Percentiles rank a stretch among this genome's conserved stretches.
These are phyloP conservation scores for Coemansia sp. DNA, from an alignment of 192 early-diverging fungal species.

Conservation along the genomic window DNA sequence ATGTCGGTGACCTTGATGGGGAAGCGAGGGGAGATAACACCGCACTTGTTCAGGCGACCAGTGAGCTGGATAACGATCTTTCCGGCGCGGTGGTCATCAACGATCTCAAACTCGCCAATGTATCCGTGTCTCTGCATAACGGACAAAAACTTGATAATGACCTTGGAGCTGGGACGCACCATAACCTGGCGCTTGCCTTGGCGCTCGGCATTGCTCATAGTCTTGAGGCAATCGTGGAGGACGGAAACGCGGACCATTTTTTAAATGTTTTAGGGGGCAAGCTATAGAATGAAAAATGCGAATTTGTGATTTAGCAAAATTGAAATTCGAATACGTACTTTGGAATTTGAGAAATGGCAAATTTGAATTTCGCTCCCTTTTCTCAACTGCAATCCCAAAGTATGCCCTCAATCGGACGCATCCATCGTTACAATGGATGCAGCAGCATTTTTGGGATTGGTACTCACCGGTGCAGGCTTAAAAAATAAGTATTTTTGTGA, in stretches of 20 bases:
- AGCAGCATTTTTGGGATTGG: slow-evolving; percentile 28
- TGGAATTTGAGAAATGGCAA: neutral
- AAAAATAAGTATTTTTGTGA: neutral
- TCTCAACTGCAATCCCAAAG: slow-evolving; percentile 21
- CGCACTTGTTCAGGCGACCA: slow-evolving; percentile 99
- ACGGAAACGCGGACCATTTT: slow-evolving; percentile 98
- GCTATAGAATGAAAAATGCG: neutral
- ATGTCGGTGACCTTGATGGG: slow-evolving; percentile 92
- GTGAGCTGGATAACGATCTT: slow-evolving; percentile 98
- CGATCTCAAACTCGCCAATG: slow-evolving; percentile 98
- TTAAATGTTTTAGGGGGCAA: slow-evolving; percentile 19
- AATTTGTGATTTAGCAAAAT: neutral
- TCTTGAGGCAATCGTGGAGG: slow-evolving; percentile 95
- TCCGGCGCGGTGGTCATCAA: slow-evolving; percentile 96
- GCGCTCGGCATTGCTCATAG: slow-evolving; percentile 98
- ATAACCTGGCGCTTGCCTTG: slow-evolving; percentile 97
- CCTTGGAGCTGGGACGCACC: slow-evolving; percentile 96
- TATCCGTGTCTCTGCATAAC: slow-evolving; percentile 99
- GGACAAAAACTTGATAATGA: slow-evolving; percentile 97
- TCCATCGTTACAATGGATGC: slow-evolving; percentile 4
- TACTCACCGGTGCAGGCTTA: slow-evolving; percentile 13
- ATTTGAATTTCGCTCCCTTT: neutral
- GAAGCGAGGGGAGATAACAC: slow-evolving; percentile 98
- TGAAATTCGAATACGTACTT: neutral
- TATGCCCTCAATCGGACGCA: slow-evolving; percentile 4